Percentiles rank a stretch among this genome's conserved stretches.
Conservation (phyloP, 75 land plant genomes). For the Selaginella tamariscina region DNA sequence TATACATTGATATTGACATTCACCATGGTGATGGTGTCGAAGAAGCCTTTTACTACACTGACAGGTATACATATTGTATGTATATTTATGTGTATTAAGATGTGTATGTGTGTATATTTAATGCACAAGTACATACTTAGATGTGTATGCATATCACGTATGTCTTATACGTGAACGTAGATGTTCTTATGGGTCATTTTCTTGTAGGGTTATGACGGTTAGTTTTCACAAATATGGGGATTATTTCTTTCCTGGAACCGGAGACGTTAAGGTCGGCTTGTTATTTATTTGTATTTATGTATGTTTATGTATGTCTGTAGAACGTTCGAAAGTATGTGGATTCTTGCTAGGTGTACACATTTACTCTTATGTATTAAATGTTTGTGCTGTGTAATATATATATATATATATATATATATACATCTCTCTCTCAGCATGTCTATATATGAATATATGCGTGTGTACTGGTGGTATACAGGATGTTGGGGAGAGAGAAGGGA, state of each 20-base stretch:
- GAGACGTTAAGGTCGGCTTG: constrained; percentile 75
- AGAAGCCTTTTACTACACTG: constrained; percentile 95
- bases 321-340: too few species aligned
- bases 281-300: background rate
- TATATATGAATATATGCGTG: background rate
- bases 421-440: too few species aligned
- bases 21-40: constrained; percentile 99
- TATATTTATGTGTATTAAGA: background rate
- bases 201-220: constrained; percentile 96
- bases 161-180: too few species aligned
- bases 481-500: constrained; percentile 93
- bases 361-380: too few species aligned
- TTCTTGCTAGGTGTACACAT: too few species aligned
- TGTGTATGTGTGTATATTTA: background rate
- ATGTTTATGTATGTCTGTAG: too few species aligned
- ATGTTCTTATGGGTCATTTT: too few species aligned
- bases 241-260: constrained; percentile 93
- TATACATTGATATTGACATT: constrained; percentile 96
- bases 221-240: constrained; percentile 99
- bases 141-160: background rate
- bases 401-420: too few species aligned
- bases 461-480: constrained; percentile 37
- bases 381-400: too few species aligned
- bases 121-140: background rate
- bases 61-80: constrained; percentile 47